These are phyloP conservation scores for Phtheirospermum japonicum DNA, from an alignment of 257 asterid species.

Conservation along the genomic window DNA sequence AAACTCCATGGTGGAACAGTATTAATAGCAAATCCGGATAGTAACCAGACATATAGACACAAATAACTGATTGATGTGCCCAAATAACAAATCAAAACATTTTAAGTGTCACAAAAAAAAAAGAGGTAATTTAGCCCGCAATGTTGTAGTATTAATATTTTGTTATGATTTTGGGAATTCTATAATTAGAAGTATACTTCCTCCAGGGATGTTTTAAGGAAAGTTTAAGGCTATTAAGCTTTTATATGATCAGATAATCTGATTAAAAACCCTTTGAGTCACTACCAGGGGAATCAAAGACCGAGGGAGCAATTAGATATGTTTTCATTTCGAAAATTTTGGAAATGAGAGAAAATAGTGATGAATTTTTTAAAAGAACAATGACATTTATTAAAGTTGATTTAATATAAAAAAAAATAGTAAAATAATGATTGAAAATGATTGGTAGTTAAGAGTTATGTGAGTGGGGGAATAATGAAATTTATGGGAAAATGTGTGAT, in stretches of 20 bases:
- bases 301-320: too few relatives aligned
- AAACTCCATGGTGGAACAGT: constrained; percentile 3
- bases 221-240: not conserved
- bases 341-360: too few relatives aligned
- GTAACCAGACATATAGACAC: not conserved
- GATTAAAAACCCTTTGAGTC: not conserved
- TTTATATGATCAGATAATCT: not conserved
- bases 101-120: not conserved
- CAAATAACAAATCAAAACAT: not conserved
- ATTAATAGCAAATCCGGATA: not conserved
- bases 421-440: too few relatives aligned
- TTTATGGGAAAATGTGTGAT: too few relatives aligned
- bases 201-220: not conserved
- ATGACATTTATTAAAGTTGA: too few relatives aligned
- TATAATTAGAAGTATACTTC: not conserved
- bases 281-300: not conserved
- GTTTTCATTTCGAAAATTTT: too few relatives aligned
- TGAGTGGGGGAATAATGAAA: too few relatives aligned
- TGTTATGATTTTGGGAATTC: not conserved
- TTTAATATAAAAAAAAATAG: too few relatives aligned
- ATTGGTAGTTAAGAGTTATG: too few relatives aligned
- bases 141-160: not conserved
- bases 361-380: too few relatives aligned
- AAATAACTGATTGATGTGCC: too few relatives aligned
- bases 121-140: not conserved